These are phyloP conservation scores for Tetrapisispora phaffii DNA, from an alignment of 805 yeast genomes.

Conservation along the genomic window DNA sequence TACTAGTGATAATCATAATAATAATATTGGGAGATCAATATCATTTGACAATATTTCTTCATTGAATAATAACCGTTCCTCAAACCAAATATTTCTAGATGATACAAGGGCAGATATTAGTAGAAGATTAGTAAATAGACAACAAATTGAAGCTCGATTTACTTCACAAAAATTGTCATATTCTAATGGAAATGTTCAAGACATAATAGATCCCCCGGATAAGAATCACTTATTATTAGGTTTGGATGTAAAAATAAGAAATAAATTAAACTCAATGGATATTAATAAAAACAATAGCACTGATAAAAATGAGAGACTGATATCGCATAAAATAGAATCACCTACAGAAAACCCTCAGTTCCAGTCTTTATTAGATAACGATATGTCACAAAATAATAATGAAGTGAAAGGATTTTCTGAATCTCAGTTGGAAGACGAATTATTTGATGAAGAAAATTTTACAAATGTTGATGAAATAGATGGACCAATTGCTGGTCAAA, in stretches of 20 bases:
- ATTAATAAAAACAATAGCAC: not conserved
- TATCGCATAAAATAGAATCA: not conserved
- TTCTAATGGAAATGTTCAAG: not conserved
- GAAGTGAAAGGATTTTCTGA: not conserved
- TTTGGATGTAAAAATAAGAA: constrained; percentile 18
- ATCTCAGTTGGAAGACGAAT: constrained; percentile 4
- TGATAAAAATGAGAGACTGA: not conserved
- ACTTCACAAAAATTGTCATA: not conserved
- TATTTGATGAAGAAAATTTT: constrained; percentile 15
- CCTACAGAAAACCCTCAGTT: not conserved
- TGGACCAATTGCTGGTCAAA: constrained; percentile 22
- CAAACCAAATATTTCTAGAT: not conserved
- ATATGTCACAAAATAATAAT: not conserved
- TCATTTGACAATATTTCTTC: constrained; percentile 1
- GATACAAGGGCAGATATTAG: not conserved
- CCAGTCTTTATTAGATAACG: not conserved
- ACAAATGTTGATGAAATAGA: constrained; percentile 31
- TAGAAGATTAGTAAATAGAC: not conserved
- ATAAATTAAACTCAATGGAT: constrained; percentile 13
- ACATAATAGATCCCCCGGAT: not conserved
- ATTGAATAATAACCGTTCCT: not conserved
- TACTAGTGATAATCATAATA: no score
- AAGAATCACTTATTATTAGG: constrained; percentile 9
- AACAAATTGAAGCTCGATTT: not conserved
- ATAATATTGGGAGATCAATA: constrained; percentile 1